Percentiles rank a stretch among this genome's conserved stretches.
Evolutionary conservation across 2,329 filamentous ascomycete genomes (phyloP).

Genomic region (Alternaria longipes): DNA sequence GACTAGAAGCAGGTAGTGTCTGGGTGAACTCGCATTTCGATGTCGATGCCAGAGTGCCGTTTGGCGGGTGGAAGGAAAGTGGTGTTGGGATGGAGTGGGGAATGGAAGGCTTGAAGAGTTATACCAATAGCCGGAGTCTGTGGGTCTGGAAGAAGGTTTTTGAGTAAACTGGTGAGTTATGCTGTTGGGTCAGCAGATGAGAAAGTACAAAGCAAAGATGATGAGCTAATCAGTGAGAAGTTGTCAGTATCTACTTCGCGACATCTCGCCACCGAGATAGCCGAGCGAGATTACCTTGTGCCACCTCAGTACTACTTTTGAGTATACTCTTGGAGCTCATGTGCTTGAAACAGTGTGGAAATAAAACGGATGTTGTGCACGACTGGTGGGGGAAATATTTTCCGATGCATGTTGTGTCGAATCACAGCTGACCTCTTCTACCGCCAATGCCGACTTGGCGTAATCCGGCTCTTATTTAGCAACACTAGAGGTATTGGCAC

Average conservation of each 20-base stretch:
- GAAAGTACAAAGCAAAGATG: neutral
- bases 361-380: neutral
- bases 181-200: too few relatives aligned
- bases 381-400: neutral
- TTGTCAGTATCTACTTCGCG: too few relatives aligned
- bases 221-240: neutral
- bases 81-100: conserved; percentile 76
- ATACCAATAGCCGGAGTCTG: conserved; percentile 19
- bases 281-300: neutral
- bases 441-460: neutral
- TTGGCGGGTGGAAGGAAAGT: conserved; percentile 79
- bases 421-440: neutral
- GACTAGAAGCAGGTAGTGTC: conserved; percentile 58
- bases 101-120: conserved; percentile 40
- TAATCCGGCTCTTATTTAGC: neutral
- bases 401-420: neutral
- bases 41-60: conserved; percentile 54
- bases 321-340: neutral
- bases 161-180: neutral
- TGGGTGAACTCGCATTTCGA: conserved; percentile 60
- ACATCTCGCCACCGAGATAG: neutral
- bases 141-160: neutral
- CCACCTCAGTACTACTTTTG: neutral
- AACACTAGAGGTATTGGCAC: neutral
- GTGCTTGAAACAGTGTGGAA: neutral